Percentiles rank a stretch among this genome's conserved stretches.
Evolutionary conservation across 306 rosid species (phyloP).

Genomic region (Cicer judaicum): DNA sequence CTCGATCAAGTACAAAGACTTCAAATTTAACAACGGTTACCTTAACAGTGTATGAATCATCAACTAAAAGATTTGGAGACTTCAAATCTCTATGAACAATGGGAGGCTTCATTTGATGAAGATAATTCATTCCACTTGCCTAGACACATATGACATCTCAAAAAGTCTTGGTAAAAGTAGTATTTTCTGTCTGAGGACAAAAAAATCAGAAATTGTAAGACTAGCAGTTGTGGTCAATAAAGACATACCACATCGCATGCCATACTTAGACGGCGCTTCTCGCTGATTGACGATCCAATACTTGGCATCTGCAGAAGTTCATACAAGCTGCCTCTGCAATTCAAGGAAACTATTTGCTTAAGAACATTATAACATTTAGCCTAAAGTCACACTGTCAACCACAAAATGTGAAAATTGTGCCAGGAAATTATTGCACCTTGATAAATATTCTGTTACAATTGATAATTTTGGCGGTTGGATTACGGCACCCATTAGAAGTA

Average conservation of each 20-base stretch:
- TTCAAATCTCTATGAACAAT: conserved; percentile 96
- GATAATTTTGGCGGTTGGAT: conserved; percentile 87
- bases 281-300: conserved; percentile 68
- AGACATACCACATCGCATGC: conserved; percentile 87
- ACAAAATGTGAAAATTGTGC: conserved; percentile 26
- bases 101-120: conserved; percentile 88
- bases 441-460: conserved; percentile 92
- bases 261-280: conserved; percentile 76
- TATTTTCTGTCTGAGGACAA: conserved; percentile 17
- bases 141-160: conserved; percentile 49
- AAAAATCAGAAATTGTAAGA: conserved; percentile 21
- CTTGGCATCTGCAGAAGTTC: conserved; percentile 72
- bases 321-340: conserved; percentile 92
- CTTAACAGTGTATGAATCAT: conserved; percentile 86
- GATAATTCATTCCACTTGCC: conserved; percentile 99
- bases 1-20: neutral
- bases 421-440: conserved; percentile 64
- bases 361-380: conserved; percentile 31
- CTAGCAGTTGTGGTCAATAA: conserved; percentile 26
- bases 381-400: conserved; percentile 23
- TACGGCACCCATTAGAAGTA: conserved; percentile 96
- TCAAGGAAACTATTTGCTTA: conserved; percentile 44
- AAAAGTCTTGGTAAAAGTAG: conserved; percentile 14
- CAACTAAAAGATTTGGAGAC: conserved; percentile 96
- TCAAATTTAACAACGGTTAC: conserved; percentile 47